A percentile compares a stretch with the other conserved stretches of the same genome.
phyloP scores from a whole-genome alignment of 1,139 yeast species.

The Hemisphaericaspora lyxosophila region DNA sequence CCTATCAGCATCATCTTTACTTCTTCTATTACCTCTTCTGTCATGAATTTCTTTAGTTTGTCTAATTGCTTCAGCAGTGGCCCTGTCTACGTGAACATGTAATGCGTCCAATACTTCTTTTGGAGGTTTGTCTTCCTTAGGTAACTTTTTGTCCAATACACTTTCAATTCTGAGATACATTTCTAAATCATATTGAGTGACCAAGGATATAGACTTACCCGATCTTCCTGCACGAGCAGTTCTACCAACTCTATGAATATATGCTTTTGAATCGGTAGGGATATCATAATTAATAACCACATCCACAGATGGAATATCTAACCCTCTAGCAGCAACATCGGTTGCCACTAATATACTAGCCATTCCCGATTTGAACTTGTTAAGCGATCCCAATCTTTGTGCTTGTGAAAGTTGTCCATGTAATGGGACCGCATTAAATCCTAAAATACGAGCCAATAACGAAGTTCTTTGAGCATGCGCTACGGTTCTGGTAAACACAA shows the following conservation, averaged over 20 bases:
- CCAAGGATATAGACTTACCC: conserved; percentile 88
- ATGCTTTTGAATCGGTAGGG: conserved; percentile 97
- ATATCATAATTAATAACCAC: conserved; percentile 90
- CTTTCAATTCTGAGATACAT: conserved; percentile 84
- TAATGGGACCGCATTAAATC: conserved; percentile 87
- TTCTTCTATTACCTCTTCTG: conserved; percentile 30
- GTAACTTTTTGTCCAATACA: conserved; percentile 75
- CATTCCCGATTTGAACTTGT: conserved; percentile 85
- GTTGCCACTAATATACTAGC: conserved; percentile 88
- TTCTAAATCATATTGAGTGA: conserved; percentile 93
- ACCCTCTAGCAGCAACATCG: conserved; percentile 97
- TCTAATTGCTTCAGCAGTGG: conserved; percentile 85
- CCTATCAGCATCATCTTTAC: conserved; percentile 47
- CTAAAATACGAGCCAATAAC: conserved; percentile 72
- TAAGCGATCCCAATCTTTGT: conserved; percentile 88
- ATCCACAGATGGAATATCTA: conserved; percentile 94
- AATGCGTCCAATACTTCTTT: conserved; percentile 75
- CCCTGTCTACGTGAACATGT: conserved; percentile 87
- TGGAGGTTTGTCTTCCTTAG: conserved; percentile 75
- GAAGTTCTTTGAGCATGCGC: conserved; percentile 94
- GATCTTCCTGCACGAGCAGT: conserved; percentile 98
- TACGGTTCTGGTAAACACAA: conserved; percentile 90
- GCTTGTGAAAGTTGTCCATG: conserved; percentile 94
- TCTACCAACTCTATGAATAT: conserved; percentile 96
- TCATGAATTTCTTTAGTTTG: conserved; percentile 76